Base-by-base conservation (phyloP, 371 early-diverging fungal genomes). In the Blakeslea trispora region DNA sequence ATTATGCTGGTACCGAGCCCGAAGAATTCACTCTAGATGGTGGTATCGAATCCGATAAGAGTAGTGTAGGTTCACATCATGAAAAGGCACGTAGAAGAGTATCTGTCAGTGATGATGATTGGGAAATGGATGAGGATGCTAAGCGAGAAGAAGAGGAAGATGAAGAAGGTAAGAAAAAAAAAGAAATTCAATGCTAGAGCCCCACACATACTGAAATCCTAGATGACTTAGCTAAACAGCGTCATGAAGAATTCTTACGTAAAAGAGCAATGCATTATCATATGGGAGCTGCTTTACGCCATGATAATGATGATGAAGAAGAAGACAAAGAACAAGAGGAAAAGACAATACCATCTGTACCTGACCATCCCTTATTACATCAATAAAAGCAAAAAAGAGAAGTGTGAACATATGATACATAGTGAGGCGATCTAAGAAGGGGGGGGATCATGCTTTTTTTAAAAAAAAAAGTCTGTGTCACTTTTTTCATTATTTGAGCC, bases 251-350 rank as follows among this genome's bases (percentile, higher is more conserved):
- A 65, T 94, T 94, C 69, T 85, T 85, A 48, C 74, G 74, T 53
- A 68, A 88, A 55, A 77, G 94, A 37, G 79, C 91, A 3, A 72
- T 90, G 64, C 94, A 94, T 68, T 94, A 94, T 75, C 87, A 92
- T 64, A 65, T 65, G 66, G 66, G 66, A 15, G 66, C 54, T 37
- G 66, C 66, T 44, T 57, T 65, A 18, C 56, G 57, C 28, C 81
- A 83, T 14, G 47, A 66, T 5, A 71, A 75, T 13, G 79, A 67
- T 5, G 63, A 65, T 8, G 58, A 66, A n/a, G 63, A 60, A 19
- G 52, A 56, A 44, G 50, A 57, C 3, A 23, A 55, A 47, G 22
- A 57, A n/a, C n/a, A n/a, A n/a, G n/a, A n/a, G 41, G 23, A 22
- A 48, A 34, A 42, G 21, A 39, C 21, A 58, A 45, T 51, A 37